These are phyloP conservation scores for Cystofilobasidium bisporidii DNA, from an alignment of 768 basidiomycete species.

Conservation along the genomic window DNA sequence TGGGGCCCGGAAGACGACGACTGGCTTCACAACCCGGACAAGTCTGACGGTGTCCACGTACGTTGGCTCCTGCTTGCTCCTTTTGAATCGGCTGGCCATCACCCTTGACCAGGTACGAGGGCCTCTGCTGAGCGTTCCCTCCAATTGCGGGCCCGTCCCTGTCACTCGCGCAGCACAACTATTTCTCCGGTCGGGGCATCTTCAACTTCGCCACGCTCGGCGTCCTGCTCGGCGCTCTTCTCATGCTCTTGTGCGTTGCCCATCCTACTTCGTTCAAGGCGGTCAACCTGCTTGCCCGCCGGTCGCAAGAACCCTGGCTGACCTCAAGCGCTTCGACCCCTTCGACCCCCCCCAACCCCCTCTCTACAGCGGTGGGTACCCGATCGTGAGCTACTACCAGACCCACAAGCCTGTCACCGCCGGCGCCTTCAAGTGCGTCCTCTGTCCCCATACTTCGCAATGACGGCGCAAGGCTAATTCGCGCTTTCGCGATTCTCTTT, in stretches of 20 bases:
- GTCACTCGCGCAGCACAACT: constrained; percentile 1
- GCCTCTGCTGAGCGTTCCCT: no score
- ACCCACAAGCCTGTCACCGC: not conserved
- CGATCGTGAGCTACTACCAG: not conserved
- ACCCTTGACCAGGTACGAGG: no score
- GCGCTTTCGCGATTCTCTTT: no score
- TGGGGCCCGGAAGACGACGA: constrained; percentile 38
- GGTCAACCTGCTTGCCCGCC: no score
- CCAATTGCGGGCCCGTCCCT: no score
- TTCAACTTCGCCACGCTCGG: not conserved
- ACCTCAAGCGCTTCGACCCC: not conserved
- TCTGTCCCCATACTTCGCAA: no score
- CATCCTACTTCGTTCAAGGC: no score
- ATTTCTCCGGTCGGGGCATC: not conserved
- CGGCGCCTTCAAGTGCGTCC: not conserved
- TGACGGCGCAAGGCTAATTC: no score
- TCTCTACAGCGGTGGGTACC: not conserved
- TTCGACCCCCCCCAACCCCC: not conserved
- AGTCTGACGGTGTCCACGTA: no score
- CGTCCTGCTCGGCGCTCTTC: not conserved
- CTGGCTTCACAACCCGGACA: constrained; percentile 35
- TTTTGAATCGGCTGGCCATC: no score
- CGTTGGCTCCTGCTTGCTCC: no score
- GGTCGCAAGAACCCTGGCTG: no score
- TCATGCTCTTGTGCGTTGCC: constrained; percentile 2